Base-by-base conservation (phyloP, 2,329 filamentous ascomycete genomes). In the Scedosporium aurantiacum region DNA sequence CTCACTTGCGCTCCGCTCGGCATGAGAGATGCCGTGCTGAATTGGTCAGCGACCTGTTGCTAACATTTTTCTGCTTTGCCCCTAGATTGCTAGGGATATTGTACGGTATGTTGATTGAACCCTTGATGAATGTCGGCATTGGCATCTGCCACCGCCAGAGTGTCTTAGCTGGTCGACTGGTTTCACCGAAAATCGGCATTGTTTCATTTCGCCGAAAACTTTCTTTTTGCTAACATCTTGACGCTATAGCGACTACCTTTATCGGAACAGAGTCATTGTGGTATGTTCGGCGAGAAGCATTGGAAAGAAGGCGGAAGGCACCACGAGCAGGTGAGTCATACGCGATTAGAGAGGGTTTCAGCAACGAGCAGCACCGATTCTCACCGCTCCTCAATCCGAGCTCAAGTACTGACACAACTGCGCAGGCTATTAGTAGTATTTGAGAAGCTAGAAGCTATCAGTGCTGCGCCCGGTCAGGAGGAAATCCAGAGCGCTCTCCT, bases 211-310 rank as follows among this genome's bases (percentile, higher is more conserved):
- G 27, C n/a, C 12, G 14, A 61, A 47, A 21, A 47, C 16, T 21
- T 18, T 7, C 18, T 47, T 57, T 18, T 8, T 45, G 54, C 55
- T 43, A 23, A 61, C 37, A 40, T 52, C 10, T 45, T 5, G 18
- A 62, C 67, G 61, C 65, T 59, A 27, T 60, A 65, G 63, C 14
- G 57, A 62, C 21, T 63, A 65, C 71, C 75, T 95, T 61, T 78
- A 78, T 61, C 78, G 84, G 62, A 86, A 91, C 70, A 87, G 87
- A 73, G 86, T 97, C 65, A 92, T 91, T 62, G 88, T 99, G 62
- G 93, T 99, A 62, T 99, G 94, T 76, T 99, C 94, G 64, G 94
- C 94, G 50, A 82, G 94, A 72, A 97, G 91, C 76, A 94, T 90
- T 63, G 92, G 91, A 65, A 96, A 93, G 72, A 99, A 99, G 78